Percentiles rank a stretch among this genome's conserved stretches.
These are phyloP conservation scores for Stephanodiscus triporus DNA, from an alignment of 108 stramenopile genomes.

Conservation along the genomic window DNA sequence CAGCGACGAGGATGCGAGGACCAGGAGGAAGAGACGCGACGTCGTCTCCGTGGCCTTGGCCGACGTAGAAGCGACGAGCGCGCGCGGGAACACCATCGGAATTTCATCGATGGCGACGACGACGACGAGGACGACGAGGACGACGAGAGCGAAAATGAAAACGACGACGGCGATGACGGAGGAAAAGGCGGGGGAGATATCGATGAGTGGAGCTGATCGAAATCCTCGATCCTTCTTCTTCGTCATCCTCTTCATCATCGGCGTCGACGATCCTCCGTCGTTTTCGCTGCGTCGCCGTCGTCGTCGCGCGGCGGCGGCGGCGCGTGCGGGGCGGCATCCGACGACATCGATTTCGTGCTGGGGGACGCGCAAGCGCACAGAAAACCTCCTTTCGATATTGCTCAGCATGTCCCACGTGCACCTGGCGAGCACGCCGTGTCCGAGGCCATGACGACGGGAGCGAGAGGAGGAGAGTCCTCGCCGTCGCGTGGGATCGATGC, in stretches of 20 bases:
- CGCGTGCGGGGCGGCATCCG: not conserved
- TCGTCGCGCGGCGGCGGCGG: not conserved
- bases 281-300: not conserved
- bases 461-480: too few relatives aligned
- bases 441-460: too few relatives aligned
- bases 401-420: conserved; percentile 4
- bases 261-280: not conserved
- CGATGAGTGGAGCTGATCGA: not conserved
- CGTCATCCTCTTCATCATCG: not conserved
- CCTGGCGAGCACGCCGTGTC: not conserved
- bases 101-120: not conserved
- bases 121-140: not conserved
- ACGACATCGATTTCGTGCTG: not conserved
- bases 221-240: not conserved
- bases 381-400: not conserved
- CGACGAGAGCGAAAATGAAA: not conserved
- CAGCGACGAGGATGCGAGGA: too few relatives aligned
- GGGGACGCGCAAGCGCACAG: not conserved
- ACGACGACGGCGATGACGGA: not conserved
- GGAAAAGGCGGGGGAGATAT: not conserved
- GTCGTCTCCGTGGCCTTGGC: too few relatives aligned
- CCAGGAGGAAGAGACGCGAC: too few relatives aligned
- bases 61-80: not conserved
- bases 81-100: not conserved
- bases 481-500: conserved; percentile 36